Evolutionary conservation across 305 asterid species (phyloP).

Genomic region (Fraxinus sp.): DNA sequence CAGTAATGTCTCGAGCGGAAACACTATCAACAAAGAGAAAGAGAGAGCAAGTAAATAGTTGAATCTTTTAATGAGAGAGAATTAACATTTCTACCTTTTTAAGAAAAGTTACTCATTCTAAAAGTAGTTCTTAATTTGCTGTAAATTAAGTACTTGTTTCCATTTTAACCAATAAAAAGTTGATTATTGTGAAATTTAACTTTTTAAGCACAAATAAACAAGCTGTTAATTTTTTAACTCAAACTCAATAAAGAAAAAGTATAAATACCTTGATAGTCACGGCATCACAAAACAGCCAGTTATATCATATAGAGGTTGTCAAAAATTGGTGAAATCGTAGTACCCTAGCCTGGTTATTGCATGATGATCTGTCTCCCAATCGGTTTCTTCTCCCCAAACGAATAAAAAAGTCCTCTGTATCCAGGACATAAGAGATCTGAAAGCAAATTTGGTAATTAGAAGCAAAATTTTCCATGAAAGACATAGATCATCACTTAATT

Average conservation of each 20-base stretch:
- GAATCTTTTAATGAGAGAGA: not conserved
- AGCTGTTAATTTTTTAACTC: not conserved
- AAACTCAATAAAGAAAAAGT: not conserved
- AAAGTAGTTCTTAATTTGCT: not conserved
- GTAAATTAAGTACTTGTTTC: slow-evolving; percentile 5
- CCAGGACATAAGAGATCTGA: slow-evolving; percentile 48
- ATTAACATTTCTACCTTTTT: not conserved
- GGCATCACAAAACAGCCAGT: slow-evolving; percentile 2
- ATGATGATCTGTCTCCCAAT: slow-evolving; percentile 25
- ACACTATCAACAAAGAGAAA: slow-evolving; percentile 4
- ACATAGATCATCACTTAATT: not conserved
- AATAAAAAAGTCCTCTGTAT: slow-evolving; percentile 48
- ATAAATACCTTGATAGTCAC: not conserved
- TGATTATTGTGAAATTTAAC: not conserved
- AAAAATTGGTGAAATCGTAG: slow-evolving; percentile 35
- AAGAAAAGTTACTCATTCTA: not conserved
- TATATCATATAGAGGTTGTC: slow-evolving; percentile 21
- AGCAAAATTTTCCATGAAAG: not conserved
- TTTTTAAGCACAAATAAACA: slow-evolving; percentile 52
- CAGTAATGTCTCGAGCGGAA: slow-evolving; percentile 6
- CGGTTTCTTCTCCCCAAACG: slow-evolving; percentile 31
- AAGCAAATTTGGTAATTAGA: slow-evolving; percentile 5
- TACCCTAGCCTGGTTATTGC: slow-evolving; percentile 28
- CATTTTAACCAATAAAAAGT: not conserved
- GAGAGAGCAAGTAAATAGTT: not conserved